Evolutionary conservation across 2,329 filamentous ascomycete genomes (phyloP).

Genomic region (Colletotrichum tabaci): DNA sequence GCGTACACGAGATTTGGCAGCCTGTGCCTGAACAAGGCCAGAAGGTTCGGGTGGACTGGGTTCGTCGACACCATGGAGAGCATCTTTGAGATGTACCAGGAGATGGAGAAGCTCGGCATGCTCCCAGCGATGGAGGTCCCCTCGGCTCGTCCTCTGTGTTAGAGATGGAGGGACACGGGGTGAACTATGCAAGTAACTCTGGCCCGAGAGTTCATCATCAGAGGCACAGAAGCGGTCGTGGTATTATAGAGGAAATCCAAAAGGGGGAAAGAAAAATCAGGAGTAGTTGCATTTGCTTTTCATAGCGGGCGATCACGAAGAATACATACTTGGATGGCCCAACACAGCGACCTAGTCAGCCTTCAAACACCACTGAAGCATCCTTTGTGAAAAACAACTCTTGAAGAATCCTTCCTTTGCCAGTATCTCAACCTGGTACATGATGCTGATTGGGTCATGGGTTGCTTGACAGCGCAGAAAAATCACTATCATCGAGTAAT

Average conservation of each 20-base stretch:
- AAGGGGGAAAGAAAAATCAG: too few species aligned
- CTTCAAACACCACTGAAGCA: too few species aligned
- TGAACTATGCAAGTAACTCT: too few species aligned
- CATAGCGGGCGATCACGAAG: too few species aligned
- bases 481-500: neutral
- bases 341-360: too few species aligned
- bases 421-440: neutral
- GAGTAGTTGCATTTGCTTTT: too few species aligned
- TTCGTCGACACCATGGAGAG: slow-evolving; percentile 30
- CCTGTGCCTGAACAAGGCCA: slow-evolving; percentile 11
- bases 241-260: too few species aligned
- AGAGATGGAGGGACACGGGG: neutral
- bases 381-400: too few species aligned
- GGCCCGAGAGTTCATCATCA: too few species aligned
- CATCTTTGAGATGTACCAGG: slow-evolving; percentile 22
- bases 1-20: slow-evolving; percentile 10
- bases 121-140: slow-evolving; percentile 25
- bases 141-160: slow-evolving; percentile 15
- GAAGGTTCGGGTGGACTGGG: slow-evolving; percentile 13
- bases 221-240: too few species aligned
- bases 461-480: neutral
- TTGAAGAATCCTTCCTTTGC: neutral
- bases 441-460: rapidly evolving
- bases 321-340: too few species aligned
- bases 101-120: slow-evolving; percentile 18